Percentiles rank a stretch among this genome's conserved stretches.
These are phyloP conservation scores for Heimioporus sp. DNA, from an alignment of 768 basidiomycete genomes.

Conservation along the genomic window DNA sequence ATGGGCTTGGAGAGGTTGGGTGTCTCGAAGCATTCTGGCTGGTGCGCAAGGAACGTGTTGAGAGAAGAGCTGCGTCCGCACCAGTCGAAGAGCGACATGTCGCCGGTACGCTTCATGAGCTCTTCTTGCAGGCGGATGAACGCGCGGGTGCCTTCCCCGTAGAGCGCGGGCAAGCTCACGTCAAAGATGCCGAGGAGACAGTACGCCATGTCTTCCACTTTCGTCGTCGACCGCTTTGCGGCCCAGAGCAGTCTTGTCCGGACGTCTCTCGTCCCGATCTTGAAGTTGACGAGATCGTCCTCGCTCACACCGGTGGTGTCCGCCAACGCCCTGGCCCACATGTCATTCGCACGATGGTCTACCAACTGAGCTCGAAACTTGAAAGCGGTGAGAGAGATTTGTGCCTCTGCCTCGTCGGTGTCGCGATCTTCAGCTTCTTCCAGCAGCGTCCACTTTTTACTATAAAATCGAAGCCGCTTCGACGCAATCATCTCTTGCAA, in stretches of 20 bases:
- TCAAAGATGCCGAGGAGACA: constrained; percentile 31
- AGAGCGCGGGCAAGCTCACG: constrained; percentile 23
- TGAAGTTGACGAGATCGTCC: constrained; percentile 11
- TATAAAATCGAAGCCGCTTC: constrained; percentile 28
- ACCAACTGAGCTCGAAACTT: constrained; percentile 18
- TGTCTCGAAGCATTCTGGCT: constrained; percentile 15
- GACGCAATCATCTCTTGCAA: constrained; percentile 27
- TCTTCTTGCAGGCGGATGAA: constrained; percentile 29
- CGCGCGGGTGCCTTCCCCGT: constrained; percentile 28
- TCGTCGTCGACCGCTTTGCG: constrained; percentile 24
- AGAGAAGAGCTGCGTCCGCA: constrained; percentile 15
- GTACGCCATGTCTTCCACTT: constrained; percentile 30
- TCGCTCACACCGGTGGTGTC: constrained; percentile 14
- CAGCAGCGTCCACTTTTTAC: constrained; percentile 21
- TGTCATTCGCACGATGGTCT: constrained; percentile 13
- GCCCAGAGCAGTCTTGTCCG: constrained; percentile 26
- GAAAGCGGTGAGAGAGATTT: constrained; percentile 13
- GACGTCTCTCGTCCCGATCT: constrained; percentile 14
- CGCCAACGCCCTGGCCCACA: constrained; percentile 14
- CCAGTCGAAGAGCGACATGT: constrained; percentile 26
- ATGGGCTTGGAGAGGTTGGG: constrained; percentile 1
- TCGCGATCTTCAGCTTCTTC: constrained; percentile 20
- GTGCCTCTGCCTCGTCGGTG: constrained; percentile 7
- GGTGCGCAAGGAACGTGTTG: constrained; percentile 22
- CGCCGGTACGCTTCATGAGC: constrained; percentile 26